These are phyloP conservation scores for Solanum gracilifrons DNA, from an alignment of 257 asterid genomes.

Conservation along the genomic window DNA sequence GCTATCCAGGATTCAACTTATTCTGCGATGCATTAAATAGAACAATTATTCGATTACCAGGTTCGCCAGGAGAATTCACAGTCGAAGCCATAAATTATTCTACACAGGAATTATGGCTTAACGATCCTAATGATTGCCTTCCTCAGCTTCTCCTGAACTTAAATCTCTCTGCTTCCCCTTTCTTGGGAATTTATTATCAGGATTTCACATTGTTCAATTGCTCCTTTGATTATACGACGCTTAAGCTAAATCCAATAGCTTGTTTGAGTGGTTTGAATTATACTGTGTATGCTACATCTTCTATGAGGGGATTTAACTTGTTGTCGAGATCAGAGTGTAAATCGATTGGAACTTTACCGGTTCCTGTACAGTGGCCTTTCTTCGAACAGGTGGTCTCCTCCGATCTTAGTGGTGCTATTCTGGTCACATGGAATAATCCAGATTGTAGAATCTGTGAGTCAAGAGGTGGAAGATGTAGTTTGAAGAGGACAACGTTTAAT, in stretches of 20 bases:
- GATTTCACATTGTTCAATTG: constrained; percentile 38
- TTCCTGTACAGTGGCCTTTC: constrained; percentile 38
- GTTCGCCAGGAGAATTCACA: constrained; percentile 16
- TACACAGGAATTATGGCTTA: constrained; percentile 36
- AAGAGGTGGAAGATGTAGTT: constrained; percentile 31
- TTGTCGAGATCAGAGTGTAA: constrained; percentile 17
- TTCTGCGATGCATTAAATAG: constrained; percentile 21
- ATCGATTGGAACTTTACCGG: constrained; percentile 23
- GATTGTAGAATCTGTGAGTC: constrained; percentile 39
- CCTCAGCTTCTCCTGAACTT: constrained; percentile 33
- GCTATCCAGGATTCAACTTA: constrained; percentile 45
- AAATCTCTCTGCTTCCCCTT: constrained; percentile 48
- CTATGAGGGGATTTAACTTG: constrained; percentile 2
- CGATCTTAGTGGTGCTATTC: constrained; percentile 31
- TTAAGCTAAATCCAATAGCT: constrained; percentile 18
- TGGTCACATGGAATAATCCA: constrained; percentile 32
- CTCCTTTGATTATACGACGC: constrained; percentile 10
- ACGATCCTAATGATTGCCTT: constrained; percentile 43
- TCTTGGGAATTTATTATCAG: constrained; percentile 15
- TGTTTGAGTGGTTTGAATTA: constrained; percentile 39
- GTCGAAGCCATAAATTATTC: constrained; percentile 31
- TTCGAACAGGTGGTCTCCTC: constrained; percentile 24
- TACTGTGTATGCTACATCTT: constrained; percentile 36
- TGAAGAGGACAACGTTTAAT: constrained; percentile 5
- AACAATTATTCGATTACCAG: constrained; percentile 27